These are phyloP conservation scores for Neofusicoccum kwambonambiense DNA, from an alignment of 2,329 filamentous ascomycete species.

Conservation along the genomic window DNA sequence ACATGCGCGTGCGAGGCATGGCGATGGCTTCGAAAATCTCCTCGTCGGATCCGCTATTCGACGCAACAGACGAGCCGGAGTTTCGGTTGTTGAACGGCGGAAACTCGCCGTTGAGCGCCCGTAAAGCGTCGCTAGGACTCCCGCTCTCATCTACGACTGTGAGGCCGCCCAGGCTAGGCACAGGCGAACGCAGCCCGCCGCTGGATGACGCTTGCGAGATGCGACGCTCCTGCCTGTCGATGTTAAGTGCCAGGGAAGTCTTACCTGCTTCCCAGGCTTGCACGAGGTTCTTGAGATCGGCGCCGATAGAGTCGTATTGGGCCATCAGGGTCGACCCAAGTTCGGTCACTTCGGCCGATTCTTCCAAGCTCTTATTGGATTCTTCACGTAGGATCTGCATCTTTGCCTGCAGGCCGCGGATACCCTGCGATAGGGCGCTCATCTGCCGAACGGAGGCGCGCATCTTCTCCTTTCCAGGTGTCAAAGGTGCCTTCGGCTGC, in stretches of 20 bases:
- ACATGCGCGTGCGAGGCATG: conserved; percentile 66
- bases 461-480: conserved; percentile 78
- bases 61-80: conserved; percentile 34
- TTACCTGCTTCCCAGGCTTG: conserved; percentile 63
- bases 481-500: conserved; percentile 57
- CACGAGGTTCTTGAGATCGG: conserved; percentile 66
- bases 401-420: conserved; percentile 90
- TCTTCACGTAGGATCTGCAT: conserved; percentile 89
- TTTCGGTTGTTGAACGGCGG: conserved; percentile 41
- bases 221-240: conserved; percentile 72
- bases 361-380: conserved; percentile 75
- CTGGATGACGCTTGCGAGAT: conserved; percentile 52
- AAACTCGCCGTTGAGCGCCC: conserved; percentile 73
- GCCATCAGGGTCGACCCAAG: conserved; percentile 75
- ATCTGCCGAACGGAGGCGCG: conserved; percentile 86
- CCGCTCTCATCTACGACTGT: conserved; percentile 52
- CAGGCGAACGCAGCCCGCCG: conserved; percentile 46
- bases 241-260: conserved; percentile 74
- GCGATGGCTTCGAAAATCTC: conserved; percentile 93
- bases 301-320: conserved; percentile 93
- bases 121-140: conserved; percentile 66
- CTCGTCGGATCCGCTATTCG: conserved; percentile 59
- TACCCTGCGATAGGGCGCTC: conserved; percentile 82
- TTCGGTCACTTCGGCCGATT: conserved; percentile 66
- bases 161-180: conserved; percentile 63